Evolutionary conservation across 2,329 filamentous ascomycete species (phyloP).

Genomic region (Hymenoscyphus fraxineus): DNA sequence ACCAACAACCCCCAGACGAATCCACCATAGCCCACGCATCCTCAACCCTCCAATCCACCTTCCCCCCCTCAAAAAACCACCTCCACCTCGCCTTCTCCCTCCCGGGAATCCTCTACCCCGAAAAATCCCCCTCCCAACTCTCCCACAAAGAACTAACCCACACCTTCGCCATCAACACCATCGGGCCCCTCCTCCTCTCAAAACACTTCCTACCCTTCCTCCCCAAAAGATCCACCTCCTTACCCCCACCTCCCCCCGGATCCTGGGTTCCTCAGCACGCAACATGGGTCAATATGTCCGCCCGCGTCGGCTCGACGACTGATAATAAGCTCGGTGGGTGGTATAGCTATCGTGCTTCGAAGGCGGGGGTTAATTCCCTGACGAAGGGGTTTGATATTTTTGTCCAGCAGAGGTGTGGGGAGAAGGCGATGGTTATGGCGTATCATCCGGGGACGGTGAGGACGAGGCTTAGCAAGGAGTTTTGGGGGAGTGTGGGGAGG

Average conservation of each 20-base stretch:
- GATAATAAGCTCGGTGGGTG: conserved; percentile 75
- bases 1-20: conserved; percentile 49
- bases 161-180: conserved; percentile 68
- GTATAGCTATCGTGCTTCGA: conserved; percentile 77
- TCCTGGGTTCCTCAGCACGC: conserved; percentile 41
- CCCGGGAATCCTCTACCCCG: conserved; percentile 68
- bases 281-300: conserved; percentile 71
- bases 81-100: conserved; percentile 67
- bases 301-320: conserved; percentile 68
- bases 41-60: conserved; percentile 46
- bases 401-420: conserved; percentile 52
- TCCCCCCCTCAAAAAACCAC: conserved; percentile 49
- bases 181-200: conserved; percentile 71
- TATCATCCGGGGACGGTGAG: conserved; percentile 80
- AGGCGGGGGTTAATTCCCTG: conserved; percentile 69
- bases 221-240: conserved; percentile 48
- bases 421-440: conserved; percentile 62
- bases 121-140: conserved; percentile 66
- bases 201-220: conserved; percentile 72
- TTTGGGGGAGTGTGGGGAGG: conserved; percentile 57
- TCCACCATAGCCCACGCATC: conserved; percentile 56
- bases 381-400: conserved; percentile 69
- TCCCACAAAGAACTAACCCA: conserved; percentile 57
- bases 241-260: not conserved
- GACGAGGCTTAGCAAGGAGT: conserved; percentile 68